Conservation (phyloP, 2,329 filamentous ascomycete genomes). For the Chlorencoelia australis region DNA sequence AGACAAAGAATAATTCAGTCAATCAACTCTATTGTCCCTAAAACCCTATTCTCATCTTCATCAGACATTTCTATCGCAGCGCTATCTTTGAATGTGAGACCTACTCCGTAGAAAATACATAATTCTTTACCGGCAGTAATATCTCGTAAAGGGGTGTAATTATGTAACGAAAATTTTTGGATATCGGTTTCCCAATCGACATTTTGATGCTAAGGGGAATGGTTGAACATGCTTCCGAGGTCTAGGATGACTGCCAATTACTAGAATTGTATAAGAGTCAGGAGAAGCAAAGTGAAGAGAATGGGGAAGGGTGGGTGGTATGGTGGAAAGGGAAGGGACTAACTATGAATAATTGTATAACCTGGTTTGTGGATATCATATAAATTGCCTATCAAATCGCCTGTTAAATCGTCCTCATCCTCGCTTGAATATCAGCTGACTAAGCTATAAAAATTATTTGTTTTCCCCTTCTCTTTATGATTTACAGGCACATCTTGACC, state of each 20-base stretch:
- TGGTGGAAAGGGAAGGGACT: conserved; percentile 7
- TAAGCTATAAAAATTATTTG: no score
- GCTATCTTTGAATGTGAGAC: conserved; percentile 29
- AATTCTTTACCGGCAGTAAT: conserved; percentile 43
- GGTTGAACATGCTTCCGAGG: conserved; percentile 49
- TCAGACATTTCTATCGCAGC: conserved; percentile 19
- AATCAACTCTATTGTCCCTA: conserved; percentile 26
- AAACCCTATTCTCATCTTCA: conserved; percentile 21
- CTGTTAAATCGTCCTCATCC: no score
- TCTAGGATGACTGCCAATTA: conserved; percentile 36
- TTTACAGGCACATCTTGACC: no score
- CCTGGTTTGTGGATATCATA: no score
- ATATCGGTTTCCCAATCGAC: conserved; percentile 44
- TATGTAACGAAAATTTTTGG: conserved; percentile 33
- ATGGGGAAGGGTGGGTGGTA: no score
- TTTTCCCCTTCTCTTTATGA: no score
- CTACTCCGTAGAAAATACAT: conserved; percentile 33
- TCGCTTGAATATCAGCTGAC: no score
- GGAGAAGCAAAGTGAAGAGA: no score
- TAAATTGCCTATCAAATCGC: no score
- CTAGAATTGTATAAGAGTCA: no score
- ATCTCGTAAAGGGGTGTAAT: conserved; percentile 39
- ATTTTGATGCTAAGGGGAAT: conserved; percentile 41
- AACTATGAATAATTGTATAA: conserved; percentile 49
- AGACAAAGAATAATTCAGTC: conserved; percentile 15